These are phyloP conservation scores for Aschersonia sp. DNA, from an alignment of 2,329 filamentous ascomycete species.

Conservation along the genomic window DNA sequence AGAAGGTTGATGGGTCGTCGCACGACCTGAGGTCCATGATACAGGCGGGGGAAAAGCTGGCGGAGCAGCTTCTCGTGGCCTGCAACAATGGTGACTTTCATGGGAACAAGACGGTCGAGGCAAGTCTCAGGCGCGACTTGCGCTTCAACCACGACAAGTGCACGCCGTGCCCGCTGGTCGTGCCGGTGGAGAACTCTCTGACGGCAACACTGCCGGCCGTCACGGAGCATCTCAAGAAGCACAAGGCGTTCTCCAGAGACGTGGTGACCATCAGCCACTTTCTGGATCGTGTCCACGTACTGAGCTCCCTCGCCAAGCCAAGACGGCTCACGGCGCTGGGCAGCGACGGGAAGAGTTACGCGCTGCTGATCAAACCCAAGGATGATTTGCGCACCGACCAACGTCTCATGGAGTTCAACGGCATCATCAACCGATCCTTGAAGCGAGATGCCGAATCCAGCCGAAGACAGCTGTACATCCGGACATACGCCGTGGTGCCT, in stretches of 20 bases:
- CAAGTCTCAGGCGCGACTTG: constrained; percentile 65
- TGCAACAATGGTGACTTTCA: constrained; percentile 66
- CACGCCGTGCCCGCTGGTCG: constrained; percentile 72
- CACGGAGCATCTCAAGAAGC: constrained; percentile 58
- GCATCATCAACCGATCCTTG: constrained; percentile 89
- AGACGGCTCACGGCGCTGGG: constrained; percentile 78
- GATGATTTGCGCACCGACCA: constrained; percentile 96
- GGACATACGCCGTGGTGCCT: constrained; percentile 92
- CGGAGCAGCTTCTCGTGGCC: constrained; percentile 64
- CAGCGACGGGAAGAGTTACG: constrained; percentile 77
- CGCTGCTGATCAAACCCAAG: constrained; percentile 91
- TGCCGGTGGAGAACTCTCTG: constrained; percentile 75
- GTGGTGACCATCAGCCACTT: constrained; percentile 72
- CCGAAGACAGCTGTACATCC: constrained; percentile 82
- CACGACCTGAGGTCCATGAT: constrained; percentile 59
- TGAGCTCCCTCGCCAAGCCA: constrained; percentile 85
- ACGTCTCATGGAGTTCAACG: constrained; percentile 97
- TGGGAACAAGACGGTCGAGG: constrained; percentile 48
- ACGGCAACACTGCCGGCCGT: constrained; percentile 65
- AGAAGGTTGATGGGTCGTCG: constrained; percentile 34
- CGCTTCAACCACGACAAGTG: constrained; percentile 68
- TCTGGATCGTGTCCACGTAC: constrained; percentile 73
- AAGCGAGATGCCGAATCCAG: constrained; percentile 86
- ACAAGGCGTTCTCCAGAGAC: constrained; percentile 78
- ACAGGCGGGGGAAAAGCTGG: constrained; percentile 65